A percentile compares a stretch with the other conserved stretches of the same genome.
These are phyloP conservation scores for Schoenoplectus tabernaemontani DNA, from an alignment of 202 grass and related monocot genomes.

Conservation along the genomic window DNA sequence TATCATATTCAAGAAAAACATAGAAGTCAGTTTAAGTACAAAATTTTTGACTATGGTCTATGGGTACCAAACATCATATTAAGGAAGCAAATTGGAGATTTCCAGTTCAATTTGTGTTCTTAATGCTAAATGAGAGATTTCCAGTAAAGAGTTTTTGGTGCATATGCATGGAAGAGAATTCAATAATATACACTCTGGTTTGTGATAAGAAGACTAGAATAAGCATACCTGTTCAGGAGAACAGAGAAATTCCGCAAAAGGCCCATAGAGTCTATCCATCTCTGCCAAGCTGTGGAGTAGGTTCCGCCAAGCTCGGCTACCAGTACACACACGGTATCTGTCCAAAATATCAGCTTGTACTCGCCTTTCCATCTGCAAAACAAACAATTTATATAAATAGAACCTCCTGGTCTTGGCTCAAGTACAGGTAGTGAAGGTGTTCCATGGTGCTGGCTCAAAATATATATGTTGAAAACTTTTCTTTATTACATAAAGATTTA, in stretches of 20 bases:
- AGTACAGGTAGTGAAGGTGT: not conserved
- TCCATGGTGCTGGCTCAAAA: not conserved
- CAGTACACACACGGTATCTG: conserved; percentile 55
- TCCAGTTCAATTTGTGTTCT: not conserved
- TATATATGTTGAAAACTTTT: not conserved
- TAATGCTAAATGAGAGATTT: not conserved
- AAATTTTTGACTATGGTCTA: not conserved
- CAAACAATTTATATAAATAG: conserved; percentile 22
- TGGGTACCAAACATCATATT: not conserved
- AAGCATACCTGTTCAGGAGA: conserved; percentile 61
- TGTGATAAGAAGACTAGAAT: conserved; percentile 10
- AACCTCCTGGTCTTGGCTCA: not conserved
- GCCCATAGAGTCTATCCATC: conserved; percentile 82
- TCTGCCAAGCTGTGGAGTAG: conserved; percentile 89
- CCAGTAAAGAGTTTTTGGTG: not conserved
- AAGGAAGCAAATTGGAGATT: not conserved
- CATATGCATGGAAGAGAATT: not conserved
- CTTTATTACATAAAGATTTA: not conserved
- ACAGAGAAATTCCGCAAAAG: conserved; percentile 61
- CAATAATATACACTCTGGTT: not conserved
- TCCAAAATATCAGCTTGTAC: conserved; percentile 63
- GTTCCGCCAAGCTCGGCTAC: conserved; percentile 82
- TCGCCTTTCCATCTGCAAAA: conserved; percentile 90
- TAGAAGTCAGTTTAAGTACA: not conserved
- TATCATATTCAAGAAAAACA: not conserved